Evolutionary conservation across 2,329 filamentous ascomycete species (phyloP).

Genomic region (Neonectria neomacrospora): DNA sequence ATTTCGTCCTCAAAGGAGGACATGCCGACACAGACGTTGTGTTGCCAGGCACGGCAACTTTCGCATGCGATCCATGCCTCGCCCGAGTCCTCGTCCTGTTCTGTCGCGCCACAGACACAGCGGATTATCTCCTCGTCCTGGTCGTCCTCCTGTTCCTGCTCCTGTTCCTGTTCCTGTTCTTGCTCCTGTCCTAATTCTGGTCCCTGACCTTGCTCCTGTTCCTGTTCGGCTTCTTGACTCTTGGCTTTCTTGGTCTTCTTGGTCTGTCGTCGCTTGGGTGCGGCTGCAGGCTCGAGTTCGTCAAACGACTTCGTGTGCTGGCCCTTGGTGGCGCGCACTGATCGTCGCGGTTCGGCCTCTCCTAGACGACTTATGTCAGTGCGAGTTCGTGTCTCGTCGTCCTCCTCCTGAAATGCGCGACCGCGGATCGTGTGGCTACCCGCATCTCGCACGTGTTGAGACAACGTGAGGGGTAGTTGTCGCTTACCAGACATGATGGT

Average conservation of each 20-base stretch:
- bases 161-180: slow-evolving; percentile 59
- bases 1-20: slow-evolving; percentile 80
- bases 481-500: slow-evolving; percentile 52
- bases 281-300: slow-evolving; percentile 69
- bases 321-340: slow-evolving; percentile 95
- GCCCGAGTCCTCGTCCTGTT: slow-evolving; percentile 85
- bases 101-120: slow-evolving; percentile 90
- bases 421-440: slow-evolving; percentile 17
- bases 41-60: slow-evolving; percentile 92
- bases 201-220: slow-evolving; percentile 58
- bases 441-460: slow-evolving; percentile 28
- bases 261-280: slow-evolving; percentile 64
- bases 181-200: slow-evolving; percentile 66
- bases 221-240: slow-evolving; percentile 69
- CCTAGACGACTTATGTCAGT: slow-evolving; percentile 46
- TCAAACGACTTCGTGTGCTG: slow-evolving; percentile 92
- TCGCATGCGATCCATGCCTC: slow-evolving; percentile 98
- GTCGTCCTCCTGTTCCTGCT: slow-evolving; percentile 60
- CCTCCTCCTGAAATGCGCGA: slow-evolving; percentile 23
- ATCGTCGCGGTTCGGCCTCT: slow-evolving; percentile 85
- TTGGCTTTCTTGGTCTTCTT: slow-evolving; percentile 69
- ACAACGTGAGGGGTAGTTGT: slow-evolving; percentile 35
- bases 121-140: slow-evolving; percentile 79
- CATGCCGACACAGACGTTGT: slow-evolving; percentile 95
- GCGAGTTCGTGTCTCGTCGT: slow-evolving; percentile 24